Base-by-base conservation (phyloP, 164 flowering plant species). In the Tinospora cordifolia region DNA sequence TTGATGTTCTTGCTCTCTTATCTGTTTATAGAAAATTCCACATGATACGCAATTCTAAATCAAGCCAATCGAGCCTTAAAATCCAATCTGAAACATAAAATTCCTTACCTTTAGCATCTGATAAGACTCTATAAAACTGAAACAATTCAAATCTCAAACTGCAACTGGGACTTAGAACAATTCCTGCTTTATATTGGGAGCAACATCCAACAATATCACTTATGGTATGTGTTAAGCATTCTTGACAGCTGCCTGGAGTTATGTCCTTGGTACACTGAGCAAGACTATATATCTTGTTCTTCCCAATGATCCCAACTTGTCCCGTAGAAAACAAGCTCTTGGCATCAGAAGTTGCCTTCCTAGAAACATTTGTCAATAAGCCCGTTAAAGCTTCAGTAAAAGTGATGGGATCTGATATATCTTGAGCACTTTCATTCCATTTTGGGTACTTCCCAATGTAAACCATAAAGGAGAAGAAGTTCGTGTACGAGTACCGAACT, bases 191-290 rank as follows among this genome's bases (percentile, higher is more conserved):
- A 6, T 22, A 22, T 22, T 15, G 59, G 21, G 59, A 51, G 24
- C 59, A 51, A n/a, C 59, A 51, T 51, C 59, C 59, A 51, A 51
- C 5, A 51, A 51, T 17, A 51, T 51, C 59, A 17, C 59, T 22
- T 51, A 15, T 3, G 17, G 15, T n/a, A 14, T 51, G 21, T 51
- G 21, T 17, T 2, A 51, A n/a, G n/a, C 59, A 51, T 17, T 51
- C 59, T 51, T 22, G 21, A 51, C 59, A 51, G n/a, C 21, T 15
- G 59, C 59, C 21, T 2, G 59, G n/a, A 51, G 21, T 51, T n/a
- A 51, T 15, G 59, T 86, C 87, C 63, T 84, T 81, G 2, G 85
- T 87, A 71, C 90, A 85, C 71, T 87, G 90, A 58, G 69, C 81
- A 40, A 77, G 34, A 1, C 79, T 71, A 68, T 85, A 85, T 2